A percentile compares a stretch with the other conserved stretches of the same genome.
These are phyloP conservation scores for Chlorociboria aeruginascens DNA, from an alignment of 495 filamentous ascomycete genomes.

Conservation along the genomic window DNA sequence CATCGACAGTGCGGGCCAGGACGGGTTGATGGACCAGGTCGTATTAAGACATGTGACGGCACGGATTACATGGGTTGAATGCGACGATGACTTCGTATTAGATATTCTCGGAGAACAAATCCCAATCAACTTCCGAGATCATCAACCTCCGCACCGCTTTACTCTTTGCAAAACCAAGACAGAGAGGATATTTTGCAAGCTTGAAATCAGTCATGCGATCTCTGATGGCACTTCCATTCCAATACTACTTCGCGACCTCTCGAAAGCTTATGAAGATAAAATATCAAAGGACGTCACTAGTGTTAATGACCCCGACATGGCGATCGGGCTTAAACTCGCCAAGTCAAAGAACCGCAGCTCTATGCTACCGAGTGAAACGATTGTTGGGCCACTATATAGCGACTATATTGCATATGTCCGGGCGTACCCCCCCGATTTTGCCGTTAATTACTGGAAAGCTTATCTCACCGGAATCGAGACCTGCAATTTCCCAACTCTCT, in stretches of 20 bases:
- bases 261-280: neutral
- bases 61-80: constrained; percentile 28
- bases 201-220: constrained; percentile 7
- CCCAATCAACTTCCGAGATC: no score
- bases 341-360: neutral
- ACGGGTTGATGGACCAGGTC: constrained; percentile 41
- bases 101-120: no score
- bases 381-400: constrained; percentile 1
- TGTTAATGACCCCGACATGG: neutral
- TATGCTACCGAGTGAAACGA: neutral
- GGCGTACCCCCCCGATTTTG: neutral
- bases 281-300: neutral
- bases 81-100: constrained; percentile 3
- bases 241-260: constrained; percentile 2
- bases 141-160: constrained; percentile 2
- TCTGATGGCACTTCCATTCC: constrained; percentile 4
- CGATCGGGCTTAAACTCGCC: neutral
- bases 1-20: constrained; percentile 34
- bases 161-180: neutral
- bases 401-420: neutral
- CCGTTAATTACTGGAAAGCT: constrained; percentile 8
- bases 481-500: neutral
- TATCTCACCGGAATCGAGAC: constrained; percentile 5
- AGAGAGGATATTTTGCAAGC: neutral
- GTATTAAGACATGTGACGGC: constrained; percentile 32